Evolutionary conservation across 2,329 filamentous ascomycete species (phyloP).

Genomic region (Botrytis paeoniae): DNA sequence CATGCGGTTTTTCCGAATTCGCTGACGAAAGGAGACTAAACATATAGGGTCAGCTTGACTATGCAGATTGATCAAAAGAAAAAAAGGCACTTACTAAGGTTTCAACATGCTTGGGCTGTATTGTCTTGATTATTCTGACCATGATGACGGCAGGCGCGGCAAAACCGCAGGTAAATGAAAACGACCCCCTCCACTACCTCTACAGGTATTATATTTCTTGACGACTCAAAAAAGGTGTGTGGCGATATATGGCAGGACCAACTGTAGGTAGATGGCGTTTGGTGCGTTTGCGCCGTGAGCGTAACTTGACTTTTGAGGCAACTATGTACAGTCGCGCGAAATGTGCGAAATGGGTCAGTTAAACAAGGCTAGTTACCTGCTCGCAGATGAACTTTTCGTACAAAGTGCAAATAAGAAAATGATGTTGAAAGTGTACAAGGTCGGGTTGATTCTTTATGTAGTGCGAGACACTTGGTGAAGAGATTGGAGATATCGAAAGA

Average conservation of each 20-base stretch:
- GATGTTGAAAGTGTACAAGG: constrained; percentile 14
- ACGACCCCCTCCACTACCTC: constrained; percentile 52
- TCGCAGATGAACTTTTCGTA: constrained; percentile 16
- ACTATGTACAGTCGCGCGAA: constrained; percentile 22
- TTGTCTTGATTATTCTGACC: constrained; percentile 66
- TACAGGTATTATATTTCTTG: constrained; percentile 28
- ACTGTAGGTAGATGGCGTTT: constrained; percentile 16
- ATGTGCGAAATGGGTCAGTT: constrained; percentile 22
- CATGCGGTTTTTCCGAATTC: constrained; percentile 73
- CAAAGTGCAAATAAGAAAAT: neutral
- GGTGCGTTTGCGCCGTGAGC: constrained; percentile 20
- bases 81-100: constrained; percentile 53
- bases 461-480: constrained; percentile 17
- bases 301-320: constrained; percentile 13
- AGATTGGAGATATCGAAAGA: constrained; percentile 30
- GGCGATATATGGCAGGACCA: constrained; percentile 38
- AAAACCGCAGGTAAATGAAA: constrained; percentile 47
- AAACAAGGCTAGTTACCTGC: constrained; percentile 18
- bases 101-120: constrained; percentile 65
- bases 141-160: constrained; percentile 59
- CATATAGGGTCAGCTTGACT: constrained; percentile 25
- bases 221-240: constrained; percentile 38
- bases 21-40: constrained; percentile 80
- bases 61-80: neutral
- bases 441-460: constrained; percentile 8